Percentiles rank a stretch among this genome's conserved stretches.
Evolutionary conservation across 106 monocot species (phyloP).

Genomic region (Alisma plantagoaquatica): DNA sequence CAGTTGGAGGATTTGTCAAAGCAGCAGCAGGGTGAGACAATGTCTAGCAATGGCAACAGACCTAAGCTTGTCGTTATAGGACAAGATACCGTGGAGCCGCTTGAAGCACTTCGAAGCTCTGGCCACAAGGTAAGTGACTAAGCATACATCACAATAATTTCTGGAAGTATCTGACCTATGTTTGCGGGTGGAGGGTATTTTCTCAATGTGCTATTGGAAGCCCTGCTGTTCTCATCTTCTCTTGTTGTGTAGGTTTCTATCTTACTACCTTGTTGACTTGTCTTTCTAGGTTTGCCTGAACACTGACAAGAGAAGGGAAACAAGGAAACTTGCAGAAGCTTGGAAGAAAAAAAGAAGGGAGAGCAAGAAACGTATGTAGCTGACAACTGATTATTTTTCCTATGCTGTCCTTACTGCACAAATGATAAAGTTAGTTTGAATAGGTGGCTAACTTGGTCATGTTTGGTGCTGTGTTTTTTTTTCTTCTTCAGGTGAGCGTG

Average conservation of each 20-base stretch:
- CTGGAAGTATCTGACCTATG: no score
- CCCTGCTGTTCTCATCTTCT: background rate
- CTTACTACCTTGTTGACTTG: background rate
- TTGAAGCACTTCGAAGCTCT: constrained; percentile 68
- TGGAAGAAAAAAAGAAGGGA: constrained; percentile 49
- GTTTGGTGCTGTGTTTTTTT: background rate
- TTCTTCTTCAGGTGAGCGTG: constrained; percentile 27
- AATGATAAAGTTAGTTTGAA: background rate
- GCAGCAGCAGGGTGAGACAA: constrained; percentile 13
- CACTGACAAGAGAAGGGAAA: constrained; percentile 45
- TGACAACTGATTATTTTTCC: no score
- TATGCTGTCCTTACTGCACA: no score
- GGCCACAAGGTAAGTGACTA: constrained; percentile 69
- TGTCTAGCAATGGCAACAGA: constrained; percentile 22
- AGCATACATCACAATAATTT: no score
- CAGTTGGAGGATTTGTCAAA: constrained; percentile 71
- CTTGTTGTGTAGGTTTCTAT: background rate
- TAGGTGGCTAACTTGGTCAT: background rate
- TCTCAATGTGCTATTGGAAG: background rate
- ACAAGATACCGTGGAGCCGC: constrained; percentile 78
- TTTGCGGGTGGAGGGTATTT: no score
- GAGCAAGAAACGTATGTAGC: constrained; percentile 51
- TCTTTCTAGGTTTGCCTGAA: constrained; percentile 49
- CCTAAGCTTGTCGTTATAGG: constrained; percentile 64
- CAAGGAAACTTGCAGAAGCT: constrained; percentile 23